Percentiles rank a stretch among this genome's conserved stretches.
Evolutionary conservation across 2,329 filamentous ascomycete genomes (phyloP).

Genomic region (Pseudogymnoascus sp.): DNA sequence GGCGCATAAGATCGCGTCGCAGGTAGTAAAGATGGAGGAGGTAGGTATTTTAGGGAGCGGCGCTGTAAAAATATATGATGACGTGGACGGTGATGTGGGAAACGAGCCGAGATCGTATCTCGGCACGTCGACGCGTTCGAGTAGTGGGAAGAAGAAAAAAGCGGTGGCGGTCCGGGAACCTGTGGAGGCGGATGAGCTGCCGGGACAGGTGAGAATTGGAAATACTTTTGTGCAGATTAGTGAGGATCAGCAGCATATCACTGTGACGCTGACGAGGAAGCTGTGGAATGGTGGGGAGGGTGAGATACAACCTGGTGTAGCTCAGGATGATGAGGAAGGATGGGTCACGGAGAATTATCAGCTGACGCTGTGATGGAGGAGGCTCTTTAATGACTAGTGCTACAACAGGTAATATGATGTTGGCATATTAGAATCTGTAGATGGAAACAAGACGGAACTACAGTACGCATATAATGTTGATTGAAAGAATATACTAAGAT

Average conservation of each 20-base stretch:
- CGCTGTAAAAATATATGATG: background rate
- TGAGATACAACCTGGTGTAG: background rate
- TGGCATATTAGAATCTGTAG: background rate
- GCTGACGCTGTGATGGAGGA: background rate
- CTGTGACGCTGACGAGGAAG: background rate
- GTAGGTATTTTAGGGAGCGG: background rate
- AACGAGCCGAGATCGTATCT: background rate
- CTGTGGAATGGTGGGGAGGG: background rate
- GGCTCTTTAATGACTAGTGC: background rate
- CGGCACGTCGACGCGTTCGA: background rate
- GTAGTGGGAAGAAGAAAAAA: background rate
- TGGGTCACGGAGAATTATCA: constrained; percentile 1
- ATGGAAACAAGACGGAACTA: background rate
- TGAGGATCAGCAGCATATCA: constrained; percentile 7
- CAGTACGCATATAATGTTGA: background rate
- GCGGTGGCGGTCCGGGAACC: background rate
- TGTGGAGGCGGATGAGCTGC: background rate
- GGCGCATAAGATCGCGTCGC: background rate
- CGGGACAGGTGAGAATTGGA: background rate
- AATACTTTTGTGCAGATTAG: background rate
- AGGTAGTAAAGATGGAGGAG: background rate
- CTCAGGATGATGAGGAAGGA: background rate
- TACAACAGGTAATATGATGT: background rate
- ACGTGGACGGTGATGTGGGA: background rate
- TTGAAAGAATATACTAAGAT: too few species aligned